Evolutionary conservation across 345 rosid species (phyloP).

Genomic region (Theobroma cacao): DNA sequence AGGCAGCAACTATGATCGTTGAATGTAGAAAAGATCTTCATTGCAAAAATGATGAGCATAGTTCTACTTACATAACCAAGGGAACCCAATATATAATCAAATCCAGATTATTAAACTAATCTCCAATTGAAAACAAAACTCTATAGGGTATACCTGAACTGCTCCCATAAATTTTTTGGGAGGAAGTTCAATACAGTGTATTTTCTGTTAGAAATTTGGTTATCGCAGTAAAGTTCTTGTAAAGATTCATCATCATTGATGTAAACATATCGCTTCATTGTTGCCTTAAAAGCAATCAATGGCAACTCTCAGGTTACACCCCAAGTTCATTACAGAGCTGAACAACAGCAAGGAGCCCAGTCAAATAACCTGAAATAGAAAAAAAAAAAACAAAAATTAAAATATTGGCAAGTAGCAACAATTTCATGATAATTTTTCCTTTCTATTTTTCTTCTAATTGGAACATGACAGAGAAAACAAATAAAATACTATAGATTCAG

Average conservation of each 20-base stretch:
- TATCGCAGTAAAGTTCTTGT: constrained; percentile 68
- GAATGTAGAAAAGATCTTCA: not conserved
- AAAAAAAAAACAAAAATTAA: not conserved
- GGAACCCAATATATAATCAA: not conserved
- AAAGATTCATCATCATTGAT: constrained; percentile 81
- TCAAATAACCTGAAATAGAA: not conserved
- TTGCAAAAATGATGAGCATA: not conserved
- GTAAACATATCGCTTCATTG: constrained; percentile 90
- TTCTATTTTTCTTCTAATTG: not conserved
- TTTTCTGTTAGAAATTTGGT: constrained; percentile 86
- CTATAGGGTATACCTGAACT: constrained; percentile 63
- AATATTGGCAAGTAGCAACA: not conserved
- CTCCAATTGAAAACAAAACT: not conserved
- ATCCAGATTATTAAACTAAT: not conserved
- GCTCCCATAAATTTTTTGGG: constrained; percentile 93
- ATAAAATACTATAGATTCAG: not conserved
- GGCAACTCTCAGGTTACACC: constrained; percentile 15
- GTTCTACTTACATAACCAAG: not conserved
- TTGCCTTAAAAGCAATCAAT: constrained; percentile 27
- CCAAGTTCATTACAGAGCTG: constrained; percentile 19
- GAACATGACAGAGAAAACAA: not conserved
- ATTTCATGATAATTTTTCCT: not conserved
- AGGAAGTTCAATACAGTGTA: constrained; percentile 83
- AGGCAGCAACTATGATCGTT: not conserved
- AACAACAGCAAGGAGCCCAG: not conserved